Evolutionary conservation across 2,329 filamentous ascomycete genomes (phyloP), one percentile per base, ranked within the genome.

Genomic region (Rhynchosporium agropyri): DNA sequence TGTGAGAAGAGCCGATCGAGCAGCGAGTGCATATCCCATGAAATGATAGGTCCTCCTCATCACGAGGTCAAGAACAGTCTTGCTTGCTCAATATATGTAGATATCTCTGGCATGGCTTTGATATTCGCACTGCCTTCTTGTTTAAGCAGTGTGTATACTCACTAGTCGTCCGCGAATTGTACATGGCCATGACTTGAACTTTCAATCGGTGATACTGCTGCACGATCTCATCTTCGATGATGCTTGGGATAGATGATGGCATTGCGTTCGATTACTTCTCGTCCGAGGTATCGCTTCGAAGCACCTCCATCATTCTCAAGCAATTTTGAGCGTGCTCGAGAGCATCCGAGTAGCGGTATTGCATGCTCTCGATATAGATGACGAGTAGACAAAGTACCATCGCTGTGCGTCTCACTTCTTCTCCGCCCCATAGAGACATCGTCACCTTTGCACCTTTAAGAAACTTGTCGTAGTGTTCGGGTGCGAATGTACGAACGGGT

Each of bases 331-430:
- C 63, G 58, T 69, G 65, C 15, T 45, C 48, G 4, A 67, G 53
- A 5, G 65, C 67, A 29, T 53, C 61, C 31, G 60, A 46, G 49
- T 63, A 60, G 15, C 63, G 63, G 42, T 62, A 66, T 54, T 68
- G 67, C 61, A 70, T 65, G 28, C 58, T 68, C 59, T 71, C 70
- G 28, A 71, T 69, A 49, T 69, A 71, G 2, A 70, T 64, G 7
- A 70, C 66, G 4, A 71, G 60, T 12, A 71, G 42, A 58, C 68
- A 71, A 10, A 64, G 56, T 43, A 70, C 68, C 60, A 70, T 63
- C 8, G 66, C 65, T 33, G 65, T 60, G 29, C 65, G 56, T 29
- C 64, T 54, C 5, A 61, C 63, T 50, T 66, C 55, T 13, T 62
- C 65, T 50, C 56, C 58, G 13, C 51, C 49, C 33, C 56, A 29